phyloP scores from a whole-genome alignment of 257 asterid species.

The Knoxia roxburghii region DNA sequence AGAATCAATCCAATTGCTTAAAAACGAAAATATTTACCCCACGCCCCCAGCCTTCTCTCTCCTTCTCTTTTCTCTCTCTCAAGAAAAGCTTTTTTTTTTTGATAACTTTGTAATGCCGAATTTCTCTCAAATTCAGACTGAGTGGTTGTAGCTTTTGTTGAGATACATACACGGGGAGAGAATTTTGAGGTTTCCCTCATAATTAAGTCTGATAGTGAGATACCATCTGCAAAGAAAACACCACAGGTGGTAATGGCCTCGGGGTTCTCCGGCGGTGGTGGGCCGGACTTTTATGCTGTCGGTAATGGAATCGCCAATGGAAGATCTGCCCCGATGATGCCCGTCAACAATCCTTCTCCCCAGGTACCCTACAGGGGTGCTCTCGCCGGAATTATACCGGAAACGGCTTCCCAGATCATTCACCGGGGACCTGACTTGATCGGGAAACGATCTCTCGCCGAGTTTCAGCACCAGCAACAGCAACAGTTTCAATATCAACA shows the following conservation, averaged over 20 bases:
- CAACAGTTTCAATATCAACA: constrained; percentile 31
- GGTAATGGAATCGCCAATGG: constrained; percentile 32
- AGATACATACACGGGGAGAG: neutral
- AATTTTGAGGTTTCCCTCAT: neutral
- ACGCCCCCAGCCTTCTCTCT: neutral
- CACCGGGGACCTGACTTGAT: constrained; percentile 41
- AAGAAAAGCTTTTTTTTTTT: neutral
- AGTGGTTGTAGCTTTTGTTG: neutral
- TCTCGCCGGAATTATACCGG: constrained; percentile 45
- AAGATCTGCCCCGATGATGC: constrained; percentile 28
- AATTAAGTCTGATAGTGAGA: no score
- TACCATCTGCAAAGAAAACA: no score
- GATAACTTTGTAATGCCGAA: constrained; percentile 29
- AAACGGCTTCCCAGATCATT: constrained; percentile 47
- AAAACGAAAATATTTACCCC: constrained; percentile 11
- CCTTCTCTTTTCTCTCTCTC: constrained; percentile 13
- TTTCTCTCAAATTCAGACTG: constrained; percentile 16
- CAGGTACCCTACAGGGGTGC: constrained; percentile 51
- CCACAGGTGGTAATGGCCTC: no score
- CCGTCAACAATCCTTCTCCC: constrained; percentile 21
- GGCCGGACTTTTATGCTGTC: constrained; percentile 42
- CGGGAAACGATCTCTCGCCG: constrained; percentile 63
- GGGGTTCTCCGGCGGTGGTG: constrained; percentile 57
- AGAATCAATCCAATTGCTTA: constrained; percentile 46
- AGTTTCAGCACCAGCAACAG: constrained; percentile 50